Conservation (phyloP, 2,329 filamentous ascomycete species). For the Penicillium concentricum region DNA sequence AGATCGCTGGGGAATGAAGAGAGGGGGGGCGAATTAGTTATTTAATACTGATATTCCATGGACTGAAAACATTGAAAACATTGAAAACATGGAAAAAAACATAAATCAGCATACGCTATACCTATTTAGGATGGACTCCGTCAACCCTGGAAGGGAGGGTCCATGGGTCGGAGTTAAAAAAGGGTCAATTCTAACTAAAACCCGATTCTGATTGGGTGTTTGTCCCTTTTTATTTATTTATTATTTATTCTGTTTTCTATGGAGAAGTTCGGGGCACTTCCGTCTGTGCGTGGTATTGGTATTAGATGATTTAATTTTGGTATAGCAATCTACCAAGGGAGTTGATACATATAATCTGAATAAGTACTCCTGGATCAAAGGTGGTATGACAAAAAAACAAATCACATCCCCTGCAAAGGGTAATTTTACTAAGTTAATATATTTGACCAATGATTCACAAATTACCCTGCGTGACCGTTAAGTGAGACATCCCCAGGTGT, state of each 20-base stretch:
- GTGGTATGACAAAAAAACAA: neutral
- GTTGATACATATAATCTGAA: too few species aligned
- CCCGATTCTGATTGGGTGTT: neutral
- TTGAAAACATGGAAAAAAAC: neutral
- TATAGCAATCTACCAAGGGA: too few species aligned
- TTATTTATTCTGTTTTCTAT: neutral
- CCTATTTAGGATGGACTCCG: neutral
- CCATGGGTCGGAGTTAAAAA: neutral
- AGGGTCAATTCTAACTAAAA: neutral
- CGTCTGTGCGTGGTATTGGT: constrained; percentile 2
- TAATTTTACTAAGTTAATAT: neutral
- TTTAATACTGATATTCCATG: constrained; percentile 1
- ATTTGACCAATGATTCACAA: neutral
- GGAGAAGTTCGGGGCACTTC: neutral
- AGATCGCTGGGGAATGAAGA: neutral
- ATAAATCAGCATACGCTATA: neutral
- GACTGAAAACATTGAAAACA: neutral
- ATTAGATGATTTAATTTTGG: neutral
- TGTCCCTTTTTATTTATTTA: neutral
- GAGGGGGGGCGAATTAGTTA: constrained; percentile 5
- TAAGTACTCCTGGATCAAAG: too few species aligned
- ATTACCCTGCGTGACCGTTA: neutral
- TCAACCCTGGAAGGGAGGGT: neutral
- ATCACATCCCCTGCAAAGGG: too few species aligned
- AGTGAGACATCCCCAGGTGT: constrained; percentile 8